These are phyloP conservation scores for Kodamaea alishanica DNA, from an alignment of 1,139 yeast species.

Conservation along the genomic window DNA sequence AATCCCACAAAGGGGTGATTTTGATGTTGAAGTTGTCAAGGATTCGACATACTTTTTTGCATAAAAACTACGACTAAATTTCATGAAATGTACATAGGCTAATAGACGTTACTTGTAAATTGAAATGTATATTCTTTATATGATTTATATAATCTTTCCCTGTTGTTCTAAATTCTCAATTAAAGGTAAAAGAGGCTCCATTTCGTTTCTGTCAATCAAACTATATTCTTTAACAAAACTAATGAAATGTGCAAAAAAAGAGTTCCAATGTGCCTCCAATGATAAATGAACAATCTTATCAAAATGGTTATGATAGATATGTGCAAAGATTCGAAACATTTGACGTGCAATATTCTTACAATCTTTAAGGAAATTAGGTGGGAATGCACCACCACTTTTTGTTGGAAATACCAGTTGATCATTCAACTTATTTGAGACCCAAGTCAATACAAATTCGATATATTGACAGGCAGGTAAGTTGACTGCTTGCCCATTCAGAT, in stretches of 20 bases:
- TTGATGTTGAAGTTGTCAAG: slow-evolving; percentile 71
- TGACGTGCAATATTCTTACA: slow-evolving; percentile 85
- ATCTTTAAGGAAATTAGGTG: slow-evolving; percentile 77
- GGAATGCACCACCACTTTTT: slow-evolving; percentile 88
- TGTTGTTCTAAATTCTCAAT: slow-evolving; percentile 79
- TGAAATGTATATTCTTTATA: not conserved
- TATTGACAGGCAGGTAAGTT: slow-evolving; percentile 91
- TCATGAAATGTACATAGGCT: slow-evolving; percentile 11
- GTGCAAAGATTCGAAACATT: slow-evolving; percentile 96
- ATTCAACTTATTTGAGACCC: slow-evolving; percentile 84
- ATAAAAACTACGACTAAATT: slow-evolving; percentile 12
- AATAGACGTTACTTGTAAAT: not conserved
- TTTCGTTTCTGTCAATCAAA: slow-evolving; percentile 71
- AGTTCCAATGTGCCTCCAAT: slow-evolving; percentile 96
- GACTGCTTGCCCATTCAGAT: slow-evolving; percentile 69
- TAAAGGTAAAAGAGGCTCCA: slow-evolving; percentile 73
- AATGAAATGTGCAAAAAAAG: slow-evolving; percentile 93
- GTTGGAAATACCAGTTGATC: slow-evolving; percentile 93
- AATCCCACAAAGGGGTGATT: slow-evolving; percentile 78
- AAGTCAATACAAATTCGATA: slow-evolving; percentile 84
- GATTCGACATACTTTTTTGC: slow-evolving; percentile 80
- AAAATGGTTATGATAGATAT: slow-evolving; percentile 89
- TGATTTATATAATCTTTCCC: slow-evolving; percentile 63
- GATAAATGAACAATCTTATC: slow-evolving; percentile 87
- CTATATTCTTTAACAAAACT: slow-evolving; percentile 83